Base-by-base conservation (phyloP, 192 early-diverging fungal genomes). In the Coemansia sp. region DNA sequence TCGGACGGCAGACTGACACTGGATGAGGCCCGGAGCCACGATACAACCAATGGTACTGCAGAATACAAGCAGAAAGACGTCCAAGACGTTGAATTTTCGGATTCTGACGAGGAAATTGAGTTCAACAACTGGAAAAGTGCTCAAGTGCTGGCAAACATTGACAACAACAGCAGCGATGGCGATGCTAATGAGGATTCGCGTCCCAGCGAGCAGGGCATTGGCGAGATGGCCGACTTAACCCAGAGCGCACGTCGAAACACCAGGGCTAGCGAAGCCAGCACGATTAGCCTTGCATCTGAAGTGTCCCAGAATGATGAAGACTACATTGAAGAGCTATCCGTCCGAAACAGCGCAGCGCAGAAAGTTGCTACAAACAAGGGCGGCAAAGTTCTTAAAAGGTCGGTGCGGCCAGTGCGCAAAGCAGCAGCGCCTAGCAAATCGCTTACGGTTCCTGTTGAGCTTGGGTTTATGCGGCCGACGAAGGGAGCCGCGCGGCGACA, bases 391-490 rank as follows among this genome's bases (percentile, higher is more conserved):
- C 8, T 19, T 9, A 65, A 63, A 21, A 63, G 54, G 17, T 2
- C 39, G 25, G 14, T 50, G 5, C 45, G 50, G 29, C 55, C 48
- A 15, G 27, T 19, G 15, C 19, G 41, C n/a, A 12, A 23, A 2
- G 56, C 37, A 11, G 32, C 29, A 17, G 63, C 9, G 58, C 19
- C 58, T 3, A 52, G 54, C 25, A 59, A 56, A 23, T 23, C 48
- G 3, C 65, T 79, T 14, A 79, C 77, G 1, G 47, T 79, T 19
- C 77, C 77, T 6, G 47, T 70, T 5, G 77, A 73, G 56, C 55
- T 65, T 10, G 59, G 77, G 43, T 79, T 74, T 65, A 79, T 79
- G 77, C 67, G 72, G 38, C 68, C 77, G 6, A 79, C 77, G 35
- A 73, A 70, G 56, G 77, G 65, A 0, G 77, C 65, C 12, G 19